These are phyloP conservation scores for Alternaria brassicicola DNA, from an alignment of 2,329 filamentous ascomycete species.

Conservation along the genomic window DNA sequence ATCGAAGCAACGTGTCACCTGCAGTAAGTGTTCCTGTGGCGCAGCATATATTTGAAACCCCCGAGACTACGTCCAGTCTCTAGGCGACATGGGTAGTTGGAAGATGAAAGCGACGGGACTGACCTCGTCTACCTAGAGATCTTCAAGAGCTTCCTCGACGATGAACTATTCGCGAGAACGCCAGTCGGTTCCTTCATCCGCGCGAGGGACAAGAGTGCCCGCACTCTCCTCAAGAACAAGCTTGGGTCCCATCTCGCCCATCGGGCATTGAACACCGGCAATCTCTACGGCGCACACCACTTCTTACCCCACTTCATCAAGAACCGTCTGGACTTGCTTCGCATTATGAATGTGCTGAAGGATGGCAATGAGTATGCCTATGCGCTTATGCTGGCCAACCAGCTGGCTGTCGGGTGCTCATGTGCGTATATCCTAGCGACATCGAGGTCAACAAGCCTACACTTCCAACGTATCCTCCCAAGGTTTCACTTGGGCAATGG, in stretches of 20 bases:
- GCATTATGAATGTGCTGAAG: neutral
- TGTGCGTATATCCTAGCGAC: neutral
- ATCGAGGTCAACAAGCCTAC: neutral
- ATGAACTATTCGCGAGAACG: neutral
- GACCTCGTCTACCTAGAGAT: neutral
- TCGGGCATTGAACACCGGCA: neutral
- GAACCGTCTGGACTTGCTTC: neutral
- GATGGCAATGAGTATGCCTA: neutral
- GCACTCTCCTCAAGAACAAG: neutral
- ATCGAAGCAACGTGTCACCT: neutral
- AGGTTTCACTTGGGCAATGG: neutral
- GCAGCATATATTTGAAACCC: neutral
- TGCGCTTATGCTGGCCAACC: neutral
- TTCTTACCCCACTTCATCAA: neutral
- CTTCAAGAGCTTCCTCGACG: neutral
- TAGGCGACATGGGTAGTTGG: too few relatives aligned
- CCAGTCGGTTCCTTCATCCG: neutral
- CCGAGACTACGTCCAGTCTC: neutral
- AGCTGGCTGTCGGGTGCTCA: neutral
- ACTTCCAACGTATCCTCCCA: neutral
- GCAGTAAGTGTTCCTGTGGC: neutral
- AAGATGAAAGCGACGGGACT: neutral
- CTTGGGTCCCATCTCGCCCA: neutral
- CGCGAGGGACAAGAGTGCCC: neutral
- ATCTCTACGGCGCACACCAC: neutral